Conservation (phyloP, 306 rosid species). For the Hippophae gyantsensis region DNA sequence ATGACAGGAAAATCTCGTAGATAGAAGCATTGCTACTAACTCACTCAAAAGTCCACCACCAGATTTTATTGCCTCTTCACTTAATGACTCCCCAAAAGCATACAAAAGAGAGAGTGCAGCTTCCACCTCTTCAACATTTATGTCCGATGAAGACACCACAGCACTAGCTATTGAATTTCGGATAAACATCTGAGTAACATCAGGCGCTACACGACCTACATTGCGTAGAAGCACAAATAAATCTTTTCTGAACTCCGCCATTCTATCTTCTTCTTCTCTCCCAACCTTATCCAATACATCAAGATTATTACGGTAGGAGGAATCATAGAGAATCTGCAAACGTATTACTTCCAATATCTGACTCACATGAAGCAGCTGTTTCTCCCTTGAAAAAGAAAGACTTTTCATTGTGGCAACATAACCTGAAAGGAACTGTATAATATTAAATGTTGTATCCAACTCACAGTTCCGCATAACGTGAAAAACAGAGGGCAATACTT, state of each 20-base stretch:
- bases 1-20: conserved; percentile 82
- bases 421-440: conserved; percentile 72
- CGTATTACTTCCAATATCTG: conserved; percentile 79
- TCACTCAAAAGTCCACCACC: conserved; percentile 67
- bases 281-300: conserved; percentile 77
- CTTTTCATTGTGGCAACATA: conserved; percentile 69
- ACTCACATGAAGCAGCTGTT: conserved; percentile 62
- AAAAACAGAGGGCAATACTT: conserved; percentile 81
- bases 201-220: conserved; percentile 64
- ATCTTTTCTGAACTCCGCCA: conserved; percentile 84
- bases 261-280: conserved; percentile 84
- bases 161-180: conserved; percentile 57
- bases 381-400: conserved; percentile 59
- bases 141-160: conserved; percentile 52
- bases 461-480: conserved; percentile 67
- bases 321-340: conserved; percentile 64
- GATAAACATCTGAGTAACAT: conserved; percentile 62
- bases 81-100: conserved; percentile 76
- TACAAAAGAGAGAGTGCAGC: conserved; percentile 71
- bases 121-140: conserved; percentile 87
- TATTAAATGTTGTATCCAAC: conserved; percentile 65
- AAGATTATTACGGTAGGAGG: conserved; percentile 55
- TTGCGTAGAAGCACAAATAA: conserved; percentile 58
- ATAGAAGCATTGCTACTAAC: conserved; percentile 64
- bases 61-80: conserved; percentile 53